Percentiles rank a stretch among this genome's conserved stretches.
phyloP scores from a whole-genome alignment of 371 early-diverging fungal species.

The Lichtheimia ornata region DNA sequence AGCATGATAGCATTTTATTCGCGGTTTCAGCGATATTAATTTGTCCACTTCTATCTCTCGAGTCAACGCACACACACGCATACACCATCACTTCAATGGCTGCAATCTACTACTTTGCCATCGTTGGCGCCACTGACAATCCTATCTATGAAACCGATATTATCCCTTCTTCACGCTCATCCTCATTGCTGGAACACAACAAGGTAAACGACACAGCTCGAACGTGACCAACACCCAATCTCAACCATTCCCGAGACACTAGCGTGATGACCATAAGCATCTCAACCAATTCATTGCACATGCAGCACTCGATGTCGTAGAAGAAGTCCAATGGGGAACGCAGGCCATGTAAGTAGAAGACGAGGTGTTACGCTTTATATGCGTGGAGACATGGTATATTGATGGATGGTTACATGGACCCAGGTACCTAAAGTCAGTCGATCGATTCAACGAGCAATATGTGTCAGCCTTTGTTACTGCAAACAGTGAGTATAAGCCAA shows the following conservation, averaged over 20 bases:
- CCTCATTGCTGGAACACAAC: conserved; percentile 31
- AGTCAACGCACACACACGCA: too few species aligned
- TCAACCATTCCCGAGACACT: not conserved
- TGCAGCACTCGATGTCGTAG: conserved; percentile 93
- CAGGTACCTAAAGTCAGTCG: conserved; percentile 93
- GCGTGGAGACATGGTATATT: too few species aligned
- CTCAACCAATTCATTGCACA: conserved; percentile 96
- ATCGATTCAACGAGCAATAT: conserved; percentile 92
- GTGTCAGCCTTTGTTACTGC: conserved; percentile 93
- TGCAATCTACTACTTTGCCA: conserved; percentile 84
- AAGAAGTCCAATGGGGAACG: conserved; percentile 88
- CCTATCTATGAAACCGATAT: conserved; percentile 94
- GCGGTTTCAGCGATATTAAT: too few species aligned
- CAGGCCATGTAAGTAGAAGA: conserved; percentile 65
- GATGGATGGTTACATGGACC: too few species aligned
- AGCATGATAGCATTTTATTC: too few species aligned
- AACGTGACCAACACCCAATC: conserved; percentile 1
- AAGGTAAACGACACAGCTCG: conserved; percentile 28
- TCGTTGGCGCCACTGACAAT: conserved; percentile 90
- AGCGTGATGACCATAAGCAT: conserved; percentile 85
- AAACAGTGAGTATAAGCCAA: conserved; percentile 57
- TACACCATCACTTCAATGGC: conserved; percentile 43
- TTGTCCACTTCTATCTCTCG: too few species aligned
- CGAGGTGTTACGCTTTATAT: too few species aligned
- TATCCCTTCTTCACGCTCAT: conserved; percentile 53